Conservation (phyloP, 1,284 basidiomycete genomes). For the Puccinia coronata region DNA sequence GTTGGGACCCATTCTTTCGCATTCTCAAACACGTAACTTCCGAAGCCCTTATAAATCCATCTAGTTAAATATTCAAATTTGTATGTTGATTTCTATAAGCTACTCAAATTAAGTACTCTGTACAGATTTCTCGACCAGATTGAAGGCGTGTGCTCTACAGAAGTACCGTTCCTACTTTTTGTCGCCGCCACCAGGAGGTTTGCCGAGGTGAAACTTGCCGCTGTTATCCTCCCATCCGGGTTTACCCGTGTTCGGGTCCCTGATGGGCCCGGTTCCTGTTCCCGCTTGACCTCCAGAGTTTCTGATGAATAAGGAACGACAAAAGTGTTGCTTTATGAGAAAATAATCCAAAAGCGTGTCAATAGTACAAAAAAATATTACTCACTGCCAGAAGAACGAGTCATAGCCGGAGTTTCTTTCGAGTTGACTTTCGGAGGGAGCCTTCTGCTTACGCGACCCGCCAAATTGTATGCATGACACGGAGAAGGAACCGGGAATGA, state of each 20-base stretch:
- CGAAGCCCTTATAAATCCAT: no score
- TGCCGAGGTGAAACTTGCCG: slow-evolving; percentile 18
- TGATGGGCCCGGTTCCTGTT: slow-evolving; percentile 29
- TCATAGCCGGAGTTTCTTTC: slow-evolving; percentile 11
- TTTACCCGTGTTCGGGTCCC: slow-evolving; percentile 22
- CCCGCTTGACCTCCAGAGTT: slow-evolving; percentile 23
- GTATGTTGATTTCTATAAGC: no score
- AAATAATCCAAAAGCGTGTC: not conserved
- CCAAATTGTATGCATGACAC: not conserved
- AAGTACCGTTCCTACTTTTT: no score
- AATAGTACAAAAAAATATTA: not conserved
- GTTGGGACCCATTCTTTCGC: no score
- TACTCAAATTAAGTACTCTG: no score
- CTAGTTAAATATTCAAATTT: no score
- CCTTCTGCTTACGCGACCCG: not conserved
- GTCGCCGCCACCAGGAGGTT: not conserved
- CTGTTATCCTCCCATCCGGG: slow-evolving; percentile 34
- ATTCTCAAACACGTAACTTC: no score
- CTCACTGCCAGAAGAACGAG: slow-evolving; percentile 44
- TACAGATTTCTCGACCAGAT: no score
- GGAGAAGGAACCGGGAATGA: no score
- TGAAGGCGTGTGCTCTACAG: no score
- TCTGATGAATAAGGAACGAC: slow-evolving; percentile 27
- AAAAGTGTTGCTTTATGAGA: no score
- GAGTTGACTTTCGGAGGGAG: slow-evolving; percentile 20